A percentile compares a stretch with the other conserved stretches of the same genome.
phyloP scores from a whole-genome alignment of 2,329 filamentous ascomycete genomes.

The Orbilia javanica region DNA sequence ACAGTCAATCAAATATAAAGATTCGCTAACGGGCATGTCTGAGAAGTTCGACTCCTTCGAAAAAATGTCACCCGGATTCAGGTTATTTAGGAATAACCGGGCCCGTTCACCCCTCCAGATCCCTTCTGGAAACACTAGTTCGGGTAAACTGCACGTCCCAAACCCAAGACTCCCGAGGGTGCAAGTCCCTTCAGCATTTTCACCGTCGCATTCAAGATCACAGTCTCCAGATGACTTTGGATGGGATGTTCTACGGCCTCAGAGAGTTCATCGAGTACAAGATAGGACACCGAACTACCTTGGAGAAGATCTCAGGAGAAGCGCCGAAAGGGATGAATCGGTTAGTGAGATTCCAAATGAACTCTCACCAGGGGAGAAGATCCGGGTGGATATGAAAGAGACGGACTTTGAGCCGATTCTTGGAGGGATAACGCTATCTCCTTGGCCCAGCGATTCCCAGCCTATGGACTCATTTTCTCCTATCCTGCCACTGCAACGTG shows the following conservation, averaged over 20 bases:
- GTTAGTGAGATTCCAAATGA: slow-evolving; percentile 27
- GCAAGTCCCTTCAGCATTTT: slow-evolving; percentile 10
- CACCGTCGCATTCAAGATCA: background rate
- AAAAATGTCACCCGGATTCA: background rate
- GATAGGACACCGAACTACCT: slow-evolving; percentile 12
- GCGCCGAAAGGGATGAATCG: slow-evolving; percentile 8
- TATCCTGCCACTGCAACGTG: background rate
- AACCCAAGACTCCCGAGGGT: background rate
- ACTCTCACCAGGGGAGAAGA: slow-evolving; percentile 8
- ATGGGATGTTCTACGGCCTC: background rate
- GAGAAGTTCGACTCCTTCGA: background rate
- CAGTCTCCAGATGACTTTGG: background rate
- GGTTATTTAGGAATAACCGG: background rate
- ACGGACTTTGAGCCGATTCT: background rate
- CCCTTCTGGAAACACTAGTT: background rate
- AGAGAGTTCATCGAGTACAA: background rate
- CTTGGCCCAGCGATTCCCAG: background rate
- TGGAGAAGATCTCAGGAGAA: background rate
- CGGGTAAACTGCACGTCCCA: background rate
- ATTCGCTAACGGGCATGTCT: background rate
- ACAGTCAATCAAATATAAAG: background rate
- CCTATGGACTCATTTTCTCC: background rate
- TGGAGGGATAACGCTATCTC: background rate
- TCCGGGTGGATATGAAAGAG: background rate
- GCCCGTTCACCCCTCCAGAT: background rate